phyloP scores from a whole-genome alignment of 108 stramenopile genomes.

The Cyclotella kingstonii region DNA sequence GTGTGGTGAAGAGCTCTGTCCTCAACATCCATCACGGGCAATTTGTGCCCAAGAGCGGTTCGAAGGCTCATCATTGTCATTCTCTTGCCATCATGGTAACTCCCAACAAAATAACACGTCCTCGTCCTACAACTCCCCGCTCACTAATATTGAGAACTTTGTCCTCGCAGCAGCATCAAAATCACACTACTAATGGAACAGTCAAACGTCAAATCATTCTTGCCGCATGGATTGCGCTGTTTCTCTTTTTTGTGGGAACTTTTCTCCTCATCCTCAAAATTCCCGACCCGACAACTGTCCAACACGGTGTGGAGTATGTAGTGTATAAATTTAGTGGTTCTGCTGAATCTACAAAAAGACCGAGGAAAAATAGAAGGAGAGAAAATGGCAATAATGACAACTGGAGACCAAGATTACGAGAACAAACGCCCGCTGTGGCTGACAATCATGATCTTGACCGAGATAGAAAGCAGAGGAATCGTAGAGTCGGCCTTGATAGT shows the following conservation, averaged over 20 bases:
- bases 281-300: conserved; percentile 1
- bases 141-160: too few species aligned
- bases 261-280: neutral
- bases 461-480: neutral
- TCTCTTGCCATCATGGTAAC: neutral
- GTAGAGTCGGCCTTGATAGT: neutral
- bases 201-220: conserved; percentile 5
- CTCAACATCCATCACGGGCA: too few species aligned
- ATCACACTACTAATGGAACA: neutral
- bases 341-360: neutral
- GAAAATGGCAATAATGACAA: too few species aligned
- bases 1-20: too few species aligned
- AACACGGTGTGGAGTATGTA: neutral
- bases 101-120: conserved; percentile 10
- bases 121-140: neutral
- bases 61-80: neutral
- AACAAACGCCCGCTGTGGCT: too few species aligned
- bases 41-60: too few species aligned
- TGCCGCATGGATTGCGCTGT: conserved; percentile 1
- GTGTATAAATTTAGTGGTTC: too few species aligned
- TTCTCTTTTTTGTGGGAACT: conserved; percentile 5
- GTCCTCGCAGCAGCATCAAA: too few species aligned
- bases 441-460: too few species aligned
- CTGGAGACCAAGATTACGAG: too few species aligned
- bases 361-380: neutral